Evolutionary conservation across 1,284 basidiomycete species (phyloP).

Genomic region (Melampsora larici-populina): DNA sequence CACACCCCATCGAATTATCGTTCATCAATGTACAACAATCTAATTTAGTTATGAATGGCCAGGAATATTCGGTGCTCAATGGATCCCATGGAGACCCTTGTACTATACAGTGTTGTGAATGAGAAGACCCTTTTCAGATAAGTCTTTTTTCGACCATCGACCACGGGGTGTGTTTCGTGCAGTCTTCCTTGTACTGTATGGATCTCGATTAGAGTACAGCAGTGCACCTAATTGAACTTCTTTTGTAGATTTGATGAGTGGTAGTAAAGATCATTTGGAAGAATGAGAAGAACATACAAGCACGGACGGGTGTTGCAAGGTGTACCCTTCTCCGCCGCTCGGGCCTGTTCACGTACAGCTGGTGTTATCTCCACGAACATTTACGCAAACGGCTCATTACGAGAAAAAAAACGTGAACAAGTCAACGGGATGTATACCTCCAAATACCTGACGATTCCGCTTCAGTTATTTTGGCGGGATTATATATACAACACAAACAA

Average conservation of each 20-base stretch:
- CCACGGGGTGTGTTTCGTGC: no score
- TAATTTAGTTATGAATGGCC: no score
- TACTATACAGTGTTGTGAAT: no score
- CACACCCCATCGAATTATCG: no score
- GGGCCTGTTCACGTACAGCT: constrained; percentile 7
- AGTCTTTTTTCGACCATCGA: no score
- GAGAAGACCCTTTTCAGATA: no score
- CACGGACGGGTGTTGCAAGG: constrained; percentile 9
- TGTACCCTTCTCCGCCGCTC: constrained; percentile 9
- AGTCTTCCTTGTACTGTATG: neutral
- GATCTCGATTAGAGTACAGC: neutral
- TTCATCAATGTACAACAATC: no score
- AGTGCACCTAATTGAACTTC: constrained; percentile 3
- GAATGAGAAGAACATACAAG: constrained; percentile 3
- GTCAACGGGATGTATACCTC: neutral
- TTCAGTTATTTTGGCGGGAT: constrained; percentile 8
- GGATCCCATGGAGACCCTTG: no score
- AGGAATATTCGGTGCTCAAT: no score
- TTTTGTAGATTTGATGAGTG: neutral
- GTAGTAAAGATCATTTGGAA: neutral
- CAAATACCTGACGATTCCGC: neutral
- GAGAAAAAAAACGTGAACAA: neutral
- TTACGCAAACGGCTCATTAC: constrained; percentile 2
- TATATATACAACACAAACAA: constrained; percentile 1
- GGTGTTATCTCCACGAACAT: constrained; percentile 5